Conservation (phyloP, 2,329 filamentous ascomycete species). For the Botrytis galanthina region DNA sequence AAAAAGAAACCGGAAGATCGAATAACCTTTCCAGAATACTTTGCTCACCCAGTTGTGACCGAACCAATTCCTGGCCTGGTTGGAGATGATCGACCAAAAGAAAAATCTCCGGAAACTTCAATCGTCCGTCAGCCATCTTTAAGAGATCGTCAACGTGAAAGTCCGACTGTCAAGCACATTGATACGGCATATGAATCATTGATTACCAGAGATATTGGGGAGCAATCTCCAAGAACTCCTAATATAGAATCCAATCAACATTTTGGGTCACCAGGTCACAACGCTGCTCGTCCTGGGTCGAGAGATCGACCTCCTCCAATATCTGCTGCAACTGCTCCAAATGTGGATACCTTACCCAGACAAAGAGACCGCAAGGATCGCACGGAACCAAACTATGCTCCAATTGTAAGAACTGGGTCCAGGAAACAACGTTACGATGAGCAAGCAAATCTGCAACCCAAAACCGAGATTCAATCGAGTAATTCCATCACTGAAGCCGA, state of each 20-base stretch:
- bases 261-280: constrained; percentile 29
- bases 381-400: constrained; percentile 19
- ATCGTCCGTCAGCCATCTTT: constrained; percentile 31
- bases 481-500: constrained; percentile 55
- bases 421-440: constrained; percentile 32
- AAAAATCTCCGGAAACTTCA: constrained; percentile 28
- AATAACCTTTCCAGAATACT: constrained; percentile 83
- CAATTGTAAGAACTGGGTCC: constrained; percentile 21
- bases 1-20: constrained; percentile 84
- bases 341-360: constrained; percentile 35
- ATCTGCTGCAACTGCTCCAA: constrained; percentile 35
- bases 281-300: constrained; percentile 23
- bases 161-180: constrained; percentile 20
- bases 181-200: neutral
- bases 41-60: constrained; percentile 69
- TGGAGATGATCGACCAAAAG: constrained; percentile 64
- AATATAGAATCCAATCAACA: constrained; percentile 26
- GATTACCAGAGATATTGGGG: neutral
- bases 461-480: constrained; percentile 38
- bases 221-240: constrained; percentile 28
- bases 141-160: neutral
- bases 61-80: constrained; percentile 77
- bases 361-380: constrained; percentile 25
- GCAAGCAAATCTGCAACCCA: constrained; percentile 27
- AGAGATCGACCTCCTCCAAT: constrained; percentile 30